Evolutionary conservation across 805 yeast species (phyloP).

Genomic region (Barnettozyma sp.): DNA sequence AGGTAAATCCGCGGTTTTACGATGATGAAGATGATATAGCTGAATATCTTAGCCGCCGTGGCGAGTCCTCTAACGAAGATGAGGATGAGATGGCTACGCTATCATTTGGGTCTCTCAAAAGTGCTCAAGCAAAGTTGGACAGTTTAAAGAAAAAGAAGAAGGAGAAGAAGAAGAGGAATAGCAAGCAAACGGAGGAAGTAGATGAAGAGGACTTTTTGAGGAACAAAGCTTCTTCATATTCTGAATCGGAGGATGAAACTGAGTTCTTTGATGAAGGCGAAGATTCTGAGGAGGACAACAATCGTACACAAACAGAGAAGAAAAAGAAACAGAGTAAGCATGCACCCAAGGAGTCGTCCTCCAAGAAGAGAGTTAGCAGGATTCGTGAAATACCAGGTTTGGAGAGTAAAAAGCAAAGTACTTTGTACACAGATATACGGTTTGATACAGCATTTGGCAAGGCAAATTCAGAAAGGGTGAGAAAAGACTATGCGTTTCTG

Average conservation of each 20-base stretch:
- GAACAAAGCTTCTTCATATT: too few species aligned
- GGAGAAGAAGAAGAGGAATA: neutral
- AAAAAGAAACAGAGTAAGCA: slow-evolving; percentile 51
- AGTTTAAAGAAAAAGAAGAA: slow-evolving; percentile 13
- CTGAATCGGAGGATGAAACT: too few species aligned
- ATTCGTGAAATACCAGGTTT: slow-evolving; percentile 73
- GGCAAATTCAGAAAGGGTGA: slow-evolving; percentile 58
- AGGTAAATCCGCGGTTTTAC: slow-evolving; percentile 12
- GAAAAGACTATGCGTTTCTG: slow-evolving; percentile 77
- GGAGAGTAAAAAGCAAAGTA: slow-evolving; percentile 30
- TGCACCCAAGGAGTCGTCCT: slow-evolving; percentile 78
- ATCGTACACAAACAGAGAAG: too few species aligned
- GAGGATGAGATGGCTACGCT: slow-evolving; percentile 41
- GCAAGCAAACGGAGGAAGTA: slow-evolving; percentile 4
- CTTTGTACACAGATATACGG: slow-evolving; percentile 70
- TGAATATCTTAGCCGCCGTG: slow-evolving; percentile 11
- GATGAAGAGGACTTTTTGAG: too few species aligned
- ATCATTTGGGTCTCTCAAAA: slow-evolving; percentile 60
- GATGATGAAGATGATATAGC: slow-evolving; percentile 22
- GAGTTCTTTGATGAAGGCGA: slow-evolving; percentile 33
- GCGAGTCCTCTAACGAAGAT: slow-evolving; percentile 22
- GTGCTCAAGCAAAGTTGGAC: slow-evolving; percentile 44
- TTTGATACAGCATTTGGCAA: slow-evolving; percentile 88
- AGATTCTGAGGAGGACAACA: slow-evolving; percentile 20
- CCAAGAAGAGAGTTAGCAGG: slow-evolving; percentile 63